Evolutionary conservation across 75 land plant genomes (phyloP).

Genomic region (Ceratopteris richardii): DNA sequence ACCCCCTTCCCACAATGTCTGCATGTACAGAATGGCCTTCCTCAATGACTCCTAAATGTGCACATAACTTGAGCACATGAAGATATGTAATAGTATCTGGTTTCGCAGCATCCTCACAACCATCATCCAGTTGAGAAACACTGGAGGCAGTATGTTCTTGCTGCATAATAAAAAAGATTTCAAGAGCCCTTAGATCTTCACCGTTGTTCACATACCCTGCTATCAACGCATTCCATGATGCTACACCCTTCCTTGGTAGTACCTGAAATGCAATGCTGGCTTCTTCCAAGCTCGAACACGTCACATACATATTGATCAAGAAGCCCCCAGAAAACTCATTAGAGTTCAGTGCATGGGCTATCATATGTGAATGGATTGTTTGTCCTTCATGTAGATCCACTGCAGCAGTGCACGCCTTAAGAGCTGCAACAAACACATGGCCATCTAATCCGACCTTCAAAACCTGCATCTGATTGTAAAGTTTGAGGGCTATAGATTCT

Average conservation of each 20-base stretch:
- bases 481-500: conserved; percentile 1
- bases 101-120: background rate
- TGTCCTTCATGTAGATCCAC: conserved; percentile 3
- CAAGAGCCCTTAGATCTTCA: conserved; percentile 15
- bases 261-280: conserved; percentile 4
- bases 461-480: conserved; percentile 3
- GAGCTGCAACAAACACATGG: background rate
- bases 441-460: background rate
- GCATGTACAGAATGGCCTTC: conserved; percentile 16
- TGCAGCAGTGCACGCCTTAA: conserved; percentile 9
- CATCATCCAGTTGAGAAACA: no score
- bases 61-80: background rate
- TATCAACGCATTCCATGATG: conserved; percentile 47
- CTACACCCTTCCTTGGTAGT: conserved; percentile 18
- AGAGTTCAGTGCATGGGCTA: conserved; percentile 8
- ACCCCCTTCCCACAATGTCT: conserved; percentile 8
- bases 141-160: background rate
- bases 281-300: conserved; percentile 18
- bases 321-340: conserved; percentile 5
- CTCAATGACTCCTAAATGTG: background rate
- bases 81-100: background rate
- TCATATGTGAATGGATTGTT: conserved; percentile 1
- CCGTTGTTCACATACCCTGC: conserved; percentile 30
- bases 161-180: background rate
- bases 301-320: conserved; percentile 16